phyloP scores from a whole-genome alignment of 257 asterid species.

The Anisodus acutangulus region DNA sequence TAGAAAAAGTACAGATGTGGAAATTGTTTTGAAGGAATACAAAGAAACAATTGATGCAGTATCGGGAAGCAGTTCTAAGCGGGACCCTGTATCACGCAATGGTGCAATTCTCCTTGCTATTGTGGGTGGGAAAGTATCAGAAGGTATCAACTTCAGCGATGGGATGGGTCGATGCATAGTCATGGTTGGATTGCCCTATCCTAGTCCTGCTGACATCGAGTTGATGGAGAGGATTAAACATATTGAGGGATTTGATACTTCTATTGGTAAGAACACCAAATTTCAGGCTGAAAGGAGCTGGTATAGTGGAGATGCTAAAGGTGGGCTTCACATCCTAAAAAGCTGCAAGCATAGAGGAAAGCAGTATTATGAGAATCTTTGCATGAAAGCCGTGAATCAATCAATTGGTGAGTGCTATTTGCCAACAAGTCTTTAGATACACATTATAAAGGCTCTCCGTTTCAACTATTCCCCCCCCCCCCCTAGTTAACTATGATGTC shows the following conservation, averaged over 20 bases:
- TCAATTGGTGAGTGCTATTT: constrained; percentile 71
- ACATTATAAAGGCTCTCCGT: neutral
- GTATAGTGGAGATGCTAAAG: constrained; percentile 53
- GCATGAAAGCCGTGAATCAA: constrained; percentile 98
- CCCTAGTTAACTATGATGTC: neutral
- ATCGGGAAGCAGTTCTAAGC: constrained; percentile 33
- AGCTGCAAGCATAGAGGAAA: constrained; percentile 86
- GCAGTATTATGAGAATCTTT: constrained; percentile 92
- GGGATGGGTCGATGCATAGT: constrained; percentile 94
- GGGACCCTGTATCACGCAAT: constrained; percentile 44
- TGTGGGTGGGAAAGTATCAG: constrained; percentile 98
- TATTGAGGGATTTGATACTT: constrained; percentile 68
- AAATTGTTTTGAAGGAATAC: constrained; percentile 70
- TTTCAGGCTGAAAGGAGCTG: constrained; percentile 42
- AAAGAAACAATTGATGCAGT: constrained; percentile 65
- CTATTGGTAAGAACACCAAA: constrained; percentile 35
- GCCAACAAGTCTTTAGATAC: neutral
- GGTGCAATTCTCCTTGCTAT: constrained; percentile 93
- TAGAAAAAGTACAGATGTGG: constrained; percentile 80
- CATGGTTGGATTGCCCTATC: constrained; percentile 97
- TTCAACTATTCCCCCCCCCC: neutral
- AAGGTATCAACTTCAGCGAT: constrained; percentile 93
- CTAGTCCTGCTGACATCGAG: constrained; percentile 89
- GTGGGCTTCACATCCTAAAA: constrained; percentile 69
- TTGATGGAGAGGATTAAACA: constrained; percentile 93